These are phyloP conservation scores for Penicillium sp. DNA, from an alignment of 2,329 filamentous ascomycete species.

Conservation along the genomic window DNA sequence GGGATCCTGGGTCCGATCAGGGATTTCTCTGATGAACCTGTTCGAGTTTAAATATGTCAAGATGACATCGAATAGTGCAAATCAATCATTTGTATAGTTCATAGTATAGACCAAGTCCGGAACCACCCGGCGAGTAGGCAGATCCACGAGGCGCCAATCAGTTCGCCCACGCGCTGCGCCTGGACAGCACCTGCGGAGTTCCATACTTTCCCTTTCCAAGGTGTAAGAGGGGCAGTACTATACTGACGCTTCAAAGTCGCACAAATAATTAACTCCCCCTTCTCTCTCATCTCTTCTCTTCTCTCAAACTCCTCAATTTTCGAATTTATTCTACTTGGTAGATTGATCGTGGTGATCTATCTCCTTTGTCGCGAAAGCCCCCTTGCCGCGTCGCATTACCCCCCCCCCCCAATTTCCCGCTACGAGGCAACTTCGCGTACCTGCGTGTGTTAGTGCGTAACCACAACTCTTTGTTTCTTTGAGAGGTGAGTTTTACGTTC, in stretches of 20 bases:
- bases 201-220: constrained; percentile 18
- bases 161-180: constrained; percentile 20
- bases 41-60: background rate
- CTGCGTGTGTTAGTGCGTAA: constrained; percentile 10
- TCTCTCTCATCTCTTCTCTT: background rate
- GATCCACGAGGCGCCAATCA: constrained; percentile 26
- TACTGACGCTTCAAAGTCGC: background rate
- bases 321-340: background rate
- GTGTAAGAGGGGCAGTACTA: constrained; percentile 6
- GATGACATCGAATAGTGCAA: background rate
- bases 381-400: constrained; percentile 26
- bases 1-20: background rate
- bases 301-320: background rate
- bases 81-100: background rate
- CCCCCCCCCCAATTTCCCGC: constrained; percentile 5
- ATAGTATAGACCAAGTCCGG: constrained; percentile 8
- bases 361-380: constrained; percentile 1
- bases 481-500: constrained; percentile 20
- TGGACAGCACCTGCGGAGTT: constrained; percentile 17
- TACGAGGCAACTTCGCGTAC: constrained; percentile 15
- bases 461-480: constrained; percentile 16
- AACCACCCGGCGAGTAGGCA: constrained; percentile 15
- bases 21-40: background rate
- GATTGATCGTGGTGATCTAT: background rate
- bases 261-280: background rate